phyloP scores from a whole-genome alignment of 1,284 basidiomycete genomes.

The Melampsora americana region DNA sequence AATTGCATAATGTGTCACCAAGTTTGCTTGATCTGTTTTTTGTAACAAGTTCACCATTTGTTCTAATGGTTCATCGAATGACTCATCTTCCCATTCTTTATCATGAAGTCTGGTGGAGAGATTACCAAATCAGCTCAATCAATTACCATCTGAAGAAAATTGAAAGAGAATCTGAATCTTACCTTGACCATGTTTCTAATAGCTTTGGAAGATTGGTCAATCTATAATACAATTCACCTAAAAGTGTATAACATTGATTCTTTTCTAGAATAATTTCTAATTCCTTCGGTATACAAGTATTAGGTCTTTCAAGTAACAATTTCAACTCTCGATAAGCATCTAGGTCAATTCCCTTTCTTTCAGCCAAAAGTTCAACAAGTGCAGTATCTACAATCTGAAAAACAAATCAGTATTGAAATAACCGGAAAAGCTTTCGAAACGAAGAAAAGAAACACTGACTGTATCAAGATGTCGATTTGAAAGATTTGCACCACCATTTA shows the following conservation, averaged over 20 bases:
- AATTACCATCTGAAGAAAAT: slow-evolving; percentile 13
- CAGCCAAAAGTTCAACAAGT: slow-evolving; percentile 69
- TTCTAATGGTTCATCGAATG: slow-evolving; percentile 66
- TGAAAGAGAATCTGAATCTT: slow-evolving; percentile 50
- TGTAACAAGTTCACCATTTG: slow-evolving; percentile 67
- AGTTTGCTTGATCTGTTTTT: slow-evolving; percentile 62
- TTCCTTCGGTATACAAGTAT: slow-evolving; percentile 64
- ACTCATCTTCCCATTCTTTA: slow-evolving; percentile 65
- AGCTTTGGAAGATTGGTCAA: slow-evolving; percentile 63
- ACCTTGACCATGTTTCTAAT: slow-evolving; percentile 70
- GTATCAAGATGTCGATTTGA: slow-evolving; percentile 54
- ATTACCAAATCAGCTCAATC: slow-evolving; percentile 7
- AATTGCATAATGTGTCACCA: slow-evolving; percentile 70
- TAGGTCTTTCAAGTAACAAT: slow-evolving; percentile 63
- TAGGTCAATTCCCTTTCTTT: slow-evolving; percentile 59
- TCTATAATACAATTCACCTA: slow-evolving; percentile 66
- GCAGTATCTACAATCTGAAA: slow-evolving; percentile 74
- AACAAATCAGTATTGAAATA: slow-evolving; percentile 31
- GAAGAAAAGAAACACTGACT: slow-evolving; percentile 45
- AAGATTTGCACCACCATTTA: slow-evolving; percentile 51
- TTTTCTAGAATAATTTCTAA: slow-evolving; percentile 64
- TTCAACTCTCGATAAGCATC: slow-evolving; percentile 61
- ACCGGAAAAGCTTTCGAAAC: slow-evolving; percentile 17
- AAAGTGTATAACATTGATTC: slow-evolving; percentile 63
- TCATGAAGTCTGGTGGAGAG: slow-evolving; percentile 64